Evolutionary conservation across 2,329 filamentous ascomycete genomes (phyloP).

Genomic region (Magnaporthiopsis poae): DNA sequence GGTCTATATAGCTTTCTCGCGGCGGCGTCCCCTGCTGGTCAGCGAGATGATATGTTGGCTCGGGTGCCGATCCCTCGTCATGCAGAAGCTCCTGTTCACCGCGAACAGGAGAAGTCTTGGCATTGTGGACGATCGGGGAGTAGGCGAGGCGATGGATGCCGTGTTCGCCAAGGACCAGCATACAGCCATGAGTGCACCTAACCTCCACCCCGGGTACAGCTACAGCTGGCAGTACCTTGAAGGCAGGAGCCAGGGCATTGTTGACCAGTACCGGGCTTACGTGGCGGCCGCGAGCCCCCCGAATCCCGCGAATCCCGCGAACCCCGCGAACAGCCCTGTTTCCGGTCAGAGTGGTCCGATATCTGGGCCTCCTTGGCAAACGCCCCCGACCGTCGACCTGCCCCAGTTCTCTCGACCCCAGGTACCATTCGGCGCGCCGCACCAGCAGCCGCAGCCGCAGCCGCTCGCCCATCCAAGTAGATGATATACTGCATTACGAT

Average conservation of each 20-base stretch:
- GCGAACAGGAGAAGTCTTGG: conserved; percentile 18
- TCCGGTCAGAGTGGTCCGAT: background rate
- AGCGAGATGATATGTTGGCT: conserved; percentile 24
- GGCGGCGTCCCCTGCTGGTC: conserved; percentile 23
- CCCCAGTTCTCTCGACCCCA: background rate
- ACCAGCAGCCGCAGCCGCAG: background rate
- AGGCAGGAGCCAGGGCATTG: background rate
- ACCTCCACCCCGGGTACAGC: background rate
- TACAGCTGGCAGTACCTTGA: background rate
- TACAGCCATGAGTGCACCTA: background rate
- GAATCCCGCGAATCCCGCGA: background rate
- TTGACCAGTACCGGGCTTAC: conserved; percentile 2
- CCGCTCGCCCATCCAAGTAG: too few relatives aligned
- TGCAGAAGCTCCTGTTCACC: conserved; percentile 24
- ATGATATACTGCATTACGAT: too few relatives aligned
- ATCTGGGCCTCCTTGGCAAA: background rate
- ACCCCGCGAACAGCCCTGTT: conserved; percentile 8
- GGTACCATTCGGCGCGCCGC: background rate
- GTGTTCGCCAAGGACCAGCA: conserved; percentile 18
- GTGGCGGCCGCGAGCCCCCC: background rate
- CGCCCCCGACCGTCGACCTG: too few relatives aligned
- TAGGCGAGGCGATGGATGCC: conserved; percentile 14
- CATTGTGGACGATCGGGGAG: conserved; percentile 13
- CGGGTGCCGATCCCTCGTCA: conserved; percentile 19
- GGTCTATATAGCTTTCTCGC: conserved; percentile 11